Evolutionary conservation across 2,329 filamentous ascomycete species (phyloP), one percentile per base, ranked within the genome.

Genomic region (Fusarium sp.): DNA sequence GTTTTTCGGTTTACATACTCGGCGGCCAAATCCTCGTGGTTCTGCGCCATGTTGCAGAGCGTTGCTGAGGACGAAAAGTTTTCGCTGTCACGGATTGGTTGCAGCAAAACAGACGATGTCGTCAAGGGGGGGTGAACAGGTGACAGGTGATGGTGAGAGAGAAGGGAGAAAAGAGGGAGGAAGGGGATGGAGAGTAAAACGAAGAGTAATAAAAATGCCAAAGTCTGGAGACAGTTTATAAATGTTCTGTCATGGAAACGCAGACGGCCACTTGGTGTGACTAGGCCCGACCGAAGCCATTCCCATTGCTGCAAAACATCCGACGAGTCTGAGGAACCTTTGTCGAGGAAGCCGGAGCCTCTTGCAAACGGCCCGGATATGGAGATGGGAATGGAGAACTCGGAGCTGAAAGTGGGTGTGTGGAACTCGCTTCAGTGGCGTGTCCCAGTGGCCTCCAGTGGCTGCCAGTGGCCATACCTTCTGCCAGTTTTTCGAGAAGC

Each of bases 1-100:
- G 46, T 56, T 56, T 41, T 37, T 37, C 4, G 8, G 30, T 24
- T 43, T 28, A 73, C 76, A 57, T 77, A 78, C 76, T 78, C 75
- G 52, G 73, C 74, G 44, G 74, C 74, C 53, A 62, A 67, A 59
- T 77, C 75, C 67, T 78, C 75, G 71, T 77, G 76, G 51, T 75
- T 76, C 52, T 74, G 73, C 51, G 77, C 75, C 76, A 78, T 77
- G 55, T 62, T 71, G 56, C 47, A 47, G 35, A 24, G 14, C 30
- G 30, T 43, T 43, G 47, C n/a, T 30, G 45, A 47, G 11, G 40
- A 26, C 24, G 50, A 33, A 20, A 52, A 54, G 45, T 35, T 10
- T 67, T 47, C 40, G n/a, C 35, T 33, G 50, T 56, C 58, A 63
- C 60, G 39, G 26, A 61, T 28, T 28, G 33, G 26, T 61, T 28